phyloP scores from a whole-genome alignment of 1,139 yeast genomes.

The Martiniozyma asiatica region DNA sequence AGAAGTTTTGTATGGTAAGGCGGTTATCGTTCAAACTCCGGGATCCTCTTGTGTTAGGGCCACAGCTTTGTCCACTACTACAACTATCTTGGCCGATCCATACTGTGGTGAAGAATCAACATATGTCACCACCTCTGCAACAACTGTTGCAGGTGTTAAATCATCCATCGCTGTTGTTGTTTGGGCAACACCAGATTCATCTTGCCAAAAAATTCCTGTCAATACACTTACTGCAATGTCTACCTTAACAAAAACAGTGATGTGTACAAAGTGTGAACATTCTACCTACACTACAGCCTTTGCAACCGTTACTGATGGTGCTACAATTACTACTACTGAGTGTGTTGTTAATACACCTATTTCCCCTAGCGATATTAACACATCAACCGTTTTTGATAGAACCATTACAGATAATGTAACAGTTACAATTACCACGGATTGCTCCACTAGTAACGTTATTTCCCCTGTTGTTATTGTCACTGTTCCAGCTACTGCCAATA shows the following conservation, averaged over 20 bases:
- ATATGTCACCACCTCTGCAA: no score
- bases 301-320: background rate
- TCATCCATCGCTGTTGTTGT: no score
- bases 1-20: no score
- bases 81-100: no score
- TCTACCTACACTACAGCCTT: background rate
- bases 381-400: background rate
- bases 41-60: no score
- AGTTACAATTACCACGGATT: background rate
- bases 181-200: no score
- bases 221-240: background rate
- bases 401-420: slow-evolving; percentile 1
- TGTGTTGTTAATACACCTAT: slow-evolving; percentile 1
- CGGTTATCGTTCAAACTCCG: no score
- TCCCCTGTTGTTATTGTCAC: background rate
- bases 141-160: no score
- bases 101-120: no score
- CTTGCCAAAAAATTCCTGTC: no score
- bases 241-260: background rate
- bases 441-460: slow-evolving; percentile 1
- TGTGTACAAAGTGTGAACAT: background rate
- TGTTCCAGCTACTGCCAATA: no score
- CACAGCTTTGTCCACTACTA: no score
- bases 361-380: background rate
- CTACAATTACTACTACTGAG: background rate